Evolutionary conservation across 768 basidiomycete genomes (phyloP).

Genomic region (Tulasnella sp.): DNA sequence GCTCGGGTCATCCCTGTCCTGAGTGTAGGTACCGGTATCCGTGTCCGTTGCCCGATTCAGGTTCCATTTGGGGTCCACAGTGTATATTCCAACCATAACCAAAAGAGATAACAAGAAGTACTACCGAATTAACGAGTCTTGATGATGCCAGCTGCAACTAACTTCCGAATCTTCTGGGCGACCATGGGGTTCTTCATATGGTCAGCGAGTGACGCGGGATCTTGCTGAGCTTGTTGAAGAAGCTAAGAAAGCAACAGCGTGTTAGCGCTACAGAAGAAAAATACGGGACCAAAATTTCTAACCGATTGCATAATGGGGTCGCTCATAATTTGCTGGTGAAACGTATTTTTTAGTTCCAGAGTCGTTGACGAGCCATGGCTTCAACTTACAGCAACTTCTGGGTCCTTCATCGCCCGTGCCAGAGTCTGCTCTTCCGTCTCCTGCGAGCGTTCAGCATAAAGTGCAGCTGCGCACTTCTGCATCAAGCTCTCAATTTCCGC

Average conservation of each 20-base stretch:
- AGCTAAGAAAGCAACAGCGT: slow-evolving; percentile 43
- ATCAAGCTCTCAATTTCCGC: slow-evolving; percentile 79
- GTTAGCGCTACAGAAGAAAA: background rate
- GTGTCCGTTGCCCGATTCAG: background rate
- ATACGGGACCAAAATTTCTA: background rate
- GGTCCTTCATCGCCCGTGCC: slow-evolving; percentile 93
- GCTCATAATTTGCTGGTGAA: slow-evolving; percentile 66
- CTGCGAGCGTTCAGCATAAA: slow-evolving; percentile 69
- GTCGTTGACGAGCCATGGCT: slow-evolving; percentile 16
- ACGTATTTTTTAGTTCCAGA: background rate
- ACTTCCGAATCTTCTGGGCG: slow-evolving; percentile 76
- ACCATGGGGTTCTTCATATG: slow-evolving; percentile 93
- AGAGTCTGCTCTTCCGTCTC: slow-evolving; percentile 93
- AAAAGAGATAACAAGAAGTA: background rate
- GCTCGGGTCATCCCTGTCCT: background rate
- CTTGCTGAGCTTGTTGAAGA: slow-evolving; percentile 84
- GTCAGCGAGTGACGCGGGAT: slow-evolving; percentile 85
- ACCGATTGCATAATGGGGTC: slow-evolving; percentile 86
- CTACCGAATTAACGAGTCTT: slow-evolving; percentile 57
- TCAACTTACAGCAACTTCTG: slow-evolving; percentile 78
- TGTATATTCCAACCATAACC: background rate
- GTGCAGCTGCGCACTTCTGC: slow-evolving; percentile 72
- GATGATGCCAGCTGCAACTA: slow-evolving; percentile 91
- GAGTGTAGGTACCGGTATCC: background rate
- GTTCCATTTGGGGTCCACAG: background rate